These are phyloP conservation scores for Saprolegnia diclina DNA, from an alignment of 352 stramenopile genomes.

Conservation along the genomic window DNA sequence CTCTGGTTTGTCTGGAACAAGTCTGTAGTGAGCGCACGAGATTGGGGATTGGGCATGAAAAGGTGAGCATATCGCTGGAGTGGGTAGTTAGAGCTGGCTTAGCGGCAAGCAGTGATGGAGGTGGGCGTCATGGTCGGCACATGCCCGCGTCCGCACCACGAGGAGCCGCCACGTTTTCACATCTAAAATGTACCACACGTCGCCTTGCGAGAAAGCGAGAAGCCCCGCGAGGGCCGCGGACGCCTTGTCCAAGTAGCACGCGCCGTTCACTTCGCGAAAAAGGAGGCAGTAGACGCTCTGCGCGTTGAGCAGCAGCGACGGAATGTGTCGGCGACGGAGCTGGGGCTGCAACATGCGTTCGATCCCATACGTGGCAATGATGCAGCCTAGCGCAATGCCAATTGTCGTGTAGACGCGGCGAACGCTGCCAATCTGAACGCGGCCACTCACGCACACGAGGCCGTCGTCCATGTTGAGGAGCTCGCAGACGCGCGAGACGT, in stretches of 20 bases:
- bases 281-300: not conserved
- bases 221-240: slow-evolving; percentile 5
- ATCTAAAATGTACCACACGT: not conserved
- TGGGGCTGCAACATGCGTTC: not conserved
- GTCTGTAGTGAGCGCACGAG: too few relatives aligned
- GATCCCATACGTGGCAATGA: not conserved
- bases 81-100: too few relatives aligned
- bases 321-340: not conserved
- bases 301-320: not conserved
- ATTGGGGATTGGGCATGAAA: too few relatives aligned
- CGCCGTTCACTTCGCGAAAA: not conserved
- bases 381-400: not conserved
- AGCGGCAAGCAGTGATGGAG: too few relatives aligned
- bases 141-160: not conserved
- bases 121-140: too few relatives aligned
- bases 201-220: not conserved
- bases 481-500: not conserved
- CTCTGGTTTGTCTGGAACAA: too few relatives aligned
- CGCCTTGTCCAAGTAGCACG: not conserved
- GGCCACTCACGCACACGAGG: not conserved
- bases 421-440: slow-evolving; percentile 1
- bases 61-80: too few relatives aligned
- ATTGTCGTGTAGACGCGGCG: not conserved
- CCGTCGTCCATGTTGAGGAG: not conserved
- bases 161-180: not conserved